Evolutionary conservation across 2,329 filamentous ascomycete genomes (phyloP).

Genomic region (Fonsecaea pugnacius): DNA sequence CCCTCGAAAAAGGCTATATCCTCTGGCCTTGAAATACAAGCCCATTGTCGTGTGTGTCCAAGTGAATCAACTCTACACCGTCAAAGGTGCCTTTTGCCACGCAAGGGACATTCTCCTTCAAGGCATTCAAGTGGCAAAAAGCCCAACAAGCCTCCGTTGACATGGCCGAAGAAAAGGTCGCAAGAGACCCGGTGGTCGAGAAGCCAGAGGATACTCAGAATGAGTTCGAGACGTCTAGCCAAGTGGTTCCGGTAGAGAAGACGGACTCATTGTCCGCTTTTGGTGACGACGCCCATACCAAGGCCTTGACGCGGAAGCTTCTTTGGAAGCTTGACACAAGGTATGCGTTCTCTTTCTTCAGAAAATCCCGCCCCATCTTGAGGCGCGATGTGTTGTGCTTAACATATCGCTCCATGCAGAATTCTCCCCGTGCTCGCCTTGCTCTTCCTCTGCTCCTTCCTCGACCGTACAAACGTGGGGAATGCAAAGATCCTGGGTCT

Average conservation of each 20-base stretch:
- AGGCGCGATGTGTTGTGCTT: neutral
- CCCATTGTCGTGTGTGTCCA: neutral
- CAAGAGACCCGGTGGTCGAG: conserved; percentile 12
- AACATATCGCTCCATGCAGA: conserved; percentile 43
- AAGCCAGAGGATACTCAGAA: conserved; percentile 27
- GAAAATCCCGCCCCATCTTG: neutral
- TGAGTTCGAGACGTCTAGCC: conserved; percentile 20
- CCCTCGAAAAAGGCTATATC: neutral
- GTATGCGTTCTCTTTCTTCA: conserved; percentile 33
- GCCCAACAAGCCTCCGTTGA: conserved; percentile 5
- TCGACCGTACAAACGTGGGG: conserved; percentile 74
- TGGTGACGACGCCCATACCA: conserved; percentile 25
- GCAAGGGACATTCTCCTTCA: neutral
- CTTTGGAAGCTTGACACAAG: conserved; percentile 61
- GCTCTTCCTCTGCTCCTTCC: conserved; percentile 67
- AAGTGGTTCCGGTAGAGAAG: conserved; percentile 18
- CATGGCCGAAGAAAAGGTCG: conserved; percentile 16
- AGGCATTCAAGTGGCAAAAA: neutral
- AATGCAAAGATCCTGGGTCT: conserved; percentile 70
- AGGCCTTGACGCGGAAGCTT: conserved; percentile 48
- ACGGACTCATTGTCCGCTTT: neutral
- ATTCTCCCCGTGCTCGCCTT: conserved; percentile 67
- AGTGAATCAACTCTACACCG: neutral
- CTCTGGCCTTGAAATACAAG: neutral
- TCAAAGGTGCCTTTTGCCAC: neutral